phyloP scores from a whole-genome alignment of 805 yeast genomes.

The Cyberlindnera americana region DNA sequence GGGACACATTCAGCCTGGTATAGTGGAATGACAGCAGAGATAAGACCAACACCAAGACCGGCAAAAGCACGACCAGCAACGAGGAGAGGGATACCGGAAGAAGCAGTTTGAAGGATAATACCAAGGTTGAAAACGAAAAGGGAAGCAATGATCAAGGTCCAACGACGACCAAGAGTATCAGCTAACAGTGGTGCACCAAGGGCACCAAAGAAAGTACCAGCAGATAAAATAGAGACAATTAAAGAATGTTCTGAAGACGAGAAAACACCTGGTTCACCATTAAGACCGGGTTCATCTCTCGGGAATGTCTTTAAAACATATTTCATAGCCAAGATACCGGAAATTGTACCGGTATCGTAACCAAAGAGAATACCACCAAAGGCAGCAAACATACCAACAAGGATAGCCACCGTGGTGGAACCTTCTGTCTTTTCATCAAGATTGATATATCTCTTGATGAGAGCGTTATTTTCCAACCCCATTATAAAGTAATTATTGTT shows the following conservation, averaged over 20 bases:
- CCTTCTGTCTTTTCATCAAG: slow-evolving; percentile 47
- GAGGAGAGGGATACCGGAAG: slow-evolving; percentile 44
- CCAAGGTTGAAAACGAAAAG: slow-evolving; percentile 51
- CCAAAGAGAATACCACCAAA: slow-evolving; percentile 67
- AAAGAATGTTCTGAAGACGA: slow-evolving; percentile 49
- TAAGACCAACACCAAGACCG: slow-evolving; percentile 70
- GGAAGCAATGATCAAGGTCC: slow-evolving; percentile 41
- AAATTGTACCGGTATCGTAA: slow-evolving; percentile 66
- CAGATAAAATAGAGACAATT: slow-evolving; percentile 68
- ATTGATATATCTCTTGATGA: slow-evolving; percentile 37
- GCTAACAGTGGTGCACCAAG: slow-evolving; percentile 54
- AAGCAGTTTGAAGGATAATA: slow-evolving; percentile 44
- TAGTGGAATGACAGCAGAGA: slow-evolving; percentile 69
- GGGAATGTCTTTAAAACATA: slow-evolving; percentile 48
- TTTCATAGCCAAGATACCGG: slow-evolving; percentile 63
- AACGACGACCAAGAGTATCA: slow-evolving; percentile 55
- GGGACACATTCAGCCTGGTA: slow-evolving; percentile 83
- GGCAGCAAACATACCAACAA: slow-evolving; percentile 60
- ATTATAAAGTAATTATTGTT: slow-evolving; percentile 1
- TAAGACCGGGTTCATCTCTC: slow-evolving; percentile 30
- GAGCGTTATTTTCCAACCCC: slow-evolving; percentile 28
- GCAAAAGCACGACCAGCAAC: slow-evolving; percentile 70
- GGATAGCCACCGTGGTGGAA: slow-evolving; percentile 44
- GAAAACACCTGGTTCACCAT: slow-evolving; percentile 35
- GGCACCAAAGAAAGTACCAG: slow-evolving; percentile 72